Evolutionary conservation across 441 rosid genomes (phyloP), one percentile per base, ranked within the genome.

Genomic region (Adansonia rubrostipa): DNA sequence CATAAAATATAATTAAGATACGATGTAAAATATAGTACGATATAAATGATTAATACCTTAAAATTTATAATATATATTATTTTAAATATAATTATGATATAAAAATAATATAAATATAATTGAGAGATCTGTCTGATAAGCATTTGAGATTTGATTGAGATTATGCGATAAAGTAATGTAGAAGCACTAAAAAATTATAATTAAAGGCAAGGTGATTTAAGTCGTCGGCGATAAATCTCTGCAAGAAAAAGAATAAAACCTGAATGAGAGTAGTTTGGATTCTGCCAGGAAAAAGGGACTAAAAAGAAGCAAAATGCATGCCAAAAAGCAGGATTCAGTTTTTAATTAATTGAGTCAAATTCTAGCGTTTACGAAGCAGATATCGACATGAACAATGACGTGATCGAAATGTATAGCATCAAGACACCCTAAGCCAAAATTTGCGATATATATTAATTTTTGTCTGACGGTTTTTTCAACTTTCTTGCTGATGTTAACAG

Each of bases 261-360:
- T 4, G 14, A 4, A 24, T 28, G 9, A 13, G 66, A 28, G 28
- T 1, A 24, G n/a, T 13, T 28, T 11, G 67, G 33, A 62, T 11
- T 62, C n/a, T 6, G 44, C 2, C 14, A 1, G 8, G 9, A 5
- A 28, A 62, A 67, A 9, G 3, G 15, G n/a, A 10, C 14, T 15
- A 9, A 56, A 73, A 36, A 2, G 20, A n/a, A 36, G 14, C 44
- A 65, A 0, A 48, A 9, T 50, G 28, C 33, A 33, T 14, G 15
- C 17, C 47, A 44, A 14, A 40, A 17, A 67, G 10, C 22, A 9
- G n/a, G 11, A 11, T 66, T 62, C 6, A 53, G 3, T 17, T 64
- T 66, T 40, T 20, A 22, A 63, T 10, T 60, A 58, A 54, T 54
- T 53, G 48, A 54, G 19, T 73, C 72, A 60, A 77, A 77, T 77